Percentiles rank a stretch among this genome's conserved stretches.
Evolutionary conservation across 306 rosid species (phyloP).

Genomic region (Dalbergia oliveri): DNA sequence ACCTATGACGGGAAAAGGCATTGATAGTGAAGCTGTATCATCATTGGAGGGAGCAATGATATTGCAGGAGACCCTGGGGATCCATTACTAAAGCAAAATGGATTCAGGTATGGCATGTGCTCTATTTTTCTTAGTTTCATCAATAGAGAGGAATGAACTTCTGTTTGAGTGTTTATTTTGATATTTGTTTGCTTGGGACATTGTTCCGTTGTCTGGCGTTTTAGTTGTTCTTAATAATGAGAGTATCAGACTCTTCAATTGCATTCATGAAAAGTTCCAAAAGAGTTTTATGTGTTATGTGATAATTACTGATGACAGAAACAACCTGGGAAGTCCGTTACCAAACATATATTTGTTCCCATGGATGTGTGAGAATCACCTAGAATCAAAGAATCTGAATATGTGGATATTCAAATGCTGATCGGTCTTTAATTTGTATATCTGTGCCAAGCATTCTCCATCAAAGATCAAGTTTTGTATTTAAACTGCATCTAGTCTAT

Average conservation of each 20-base stretch:
- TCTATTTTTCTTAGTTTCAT: slow-evolving; percentile 35
- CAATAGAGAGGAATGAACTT: background rate
- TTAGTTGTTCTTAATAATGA: slow-evolving; percentile 19
- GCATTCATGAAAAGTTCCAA: slow-evolving; percentile 9
- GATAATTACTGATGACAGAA: slow-evolving; percentile 5
- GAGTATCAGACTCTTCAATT: slow-evolving; percentile 13
- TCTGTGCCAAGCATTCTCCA: background rate
- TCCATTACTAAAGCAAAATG: slow-evolving; percentile 53
- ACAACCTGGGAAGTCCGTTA: slow-evolving; percentile 5
- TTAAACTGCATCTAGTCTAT: slow-evolving; percentile 28
- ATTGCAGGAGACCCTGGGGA: slow-evolving; percentile 54
- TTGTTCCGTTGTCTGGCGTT: slow-evolving; percentile 39
- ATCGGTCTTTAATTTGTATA: slow-evolving; percentile 31
- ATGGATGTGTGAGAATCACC: background rate
- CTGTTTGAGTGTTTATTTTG: slow-evolving; percentile 19
- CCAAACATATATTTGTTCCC: slow-evolving; percentile 5
- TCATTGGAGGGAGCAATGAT: slow-evolving; percentile 57
- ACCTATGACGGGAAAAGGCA: slow-evolving; percentile 55
- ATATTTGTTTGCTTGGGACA: slow-evolving; percentile 17
- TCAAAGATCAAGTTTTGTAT: slow-evolving; percentile 12
- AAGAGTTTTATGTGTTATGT: background rate
- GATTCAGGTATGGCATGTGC: slow-evolving; percentile 57
- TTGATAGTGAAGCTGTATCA: slow-evolving; percentile 54
- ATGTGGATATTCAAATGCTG: slow-evolving; percentile 20
- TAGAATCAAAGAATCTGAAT: slow-evolving; percentile 23